Percentiles rank a stretch among this genome's conserved stretches.
phyloP scores from a whole-genome alignment of 345 rosid species.

The Carallia pectinifolia region DNA sequence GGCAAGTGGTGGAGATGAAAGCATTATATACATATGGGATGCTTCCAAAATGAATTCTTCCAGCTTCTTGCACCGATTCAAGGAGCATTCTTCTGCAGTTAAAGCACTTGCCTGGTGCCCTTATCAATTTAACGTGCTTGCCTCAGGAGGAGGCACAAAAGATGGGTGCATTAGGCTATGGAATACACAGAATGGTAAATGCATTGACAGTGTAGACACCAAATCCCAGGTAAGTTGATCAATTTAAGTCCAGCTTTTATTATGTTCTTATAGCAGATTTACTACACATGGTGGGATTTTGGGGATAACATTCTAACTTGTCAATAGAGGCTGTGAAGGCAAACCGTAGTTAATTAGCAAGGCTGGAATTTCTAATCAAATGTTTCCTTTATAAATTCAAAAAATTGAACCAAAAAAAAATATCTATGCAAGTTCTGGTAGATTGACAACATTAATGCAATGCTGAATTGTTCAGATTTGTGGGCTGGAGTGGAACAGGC shows the following conservation, averaged over 20 bases:
- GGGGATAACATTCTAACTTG: background rate
- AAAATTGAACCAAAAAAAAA: background rate
- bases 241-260: background rate
- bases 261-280: background rate
- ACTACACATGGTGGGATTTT: background rate
- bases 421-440: background rate
- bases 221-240: constrained; percentile 43
- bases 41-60: constrained; percentile 51
- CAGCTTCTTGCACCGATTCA: constrained; percentile 33
- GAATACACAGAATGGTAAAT: constrained; percentile 38
- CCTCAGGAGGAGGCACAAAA: constrained; percentile 53
- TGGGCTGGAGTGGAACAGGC: constrained; percentile 61
- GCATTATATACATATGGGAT: constrained; percentile 44
- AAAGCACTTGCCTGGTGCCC: constrained; percentile 68
- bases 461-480: constrained; percentile 32
- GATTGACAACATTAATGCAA: background rate
- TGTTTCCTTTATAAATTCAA: background rate
- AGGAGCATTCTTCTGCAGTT: constrained; percentile 46
- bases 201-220: constrained; percentile 34
- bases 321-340: too few species aligned
- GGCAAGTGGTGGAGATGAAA: constrained; percentile 66
- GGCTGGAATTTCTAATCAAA: background rate
- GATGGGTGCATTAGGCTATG: constrained; percentile 51
- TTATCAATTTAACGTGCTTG: constrained; percentile 44
- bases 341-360: background rate